Conservation (phyloP, 352 stramenopile genomes). For the Globisporangium irregulare region DNA sequence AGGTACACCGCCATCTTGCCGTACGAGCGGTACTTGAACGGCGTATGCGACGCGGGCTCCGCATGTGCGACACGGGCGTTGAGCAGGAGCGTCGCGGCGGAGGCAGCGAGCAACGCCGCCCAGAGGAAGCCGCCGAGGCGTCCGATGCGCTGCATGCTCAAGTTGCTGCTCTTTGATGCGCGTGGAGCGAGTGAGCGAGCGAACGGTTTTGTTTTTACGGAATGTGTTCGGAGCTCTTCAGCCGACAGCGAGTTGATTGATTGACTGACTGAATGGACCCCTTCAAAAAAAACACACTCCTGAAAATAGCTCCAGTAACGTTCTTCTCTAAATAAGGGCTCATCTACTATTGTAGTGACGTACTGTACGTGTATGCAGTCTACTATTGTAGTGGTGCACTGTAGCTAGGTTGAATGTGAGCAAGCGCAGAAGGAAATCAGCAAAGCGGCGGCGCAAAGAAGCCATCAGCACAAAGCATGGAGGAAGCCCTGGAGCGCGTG, state of each 20-base stretch:
- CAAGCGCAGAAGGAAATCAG: not conserved
- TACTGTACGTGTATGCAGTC: not conserved
- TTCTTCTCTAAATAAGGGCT: not conserved
- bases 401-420: not conserved
- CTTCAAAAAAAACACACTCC: not conserved
- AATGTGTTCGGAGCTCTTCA: not conserved
- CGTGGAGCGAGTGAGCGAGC: not conserved
- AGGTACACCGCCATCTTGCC: conserved; percentile 62
- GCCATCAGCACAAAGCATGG: not conserved
- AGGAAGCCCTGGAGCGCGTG: conserved; percentile 12
- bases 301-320: not conserved
- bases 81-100: not conserved
- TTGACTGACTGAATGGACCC: not conserved
- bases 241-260: not conserved
- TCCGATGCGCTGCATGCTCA: not conserved
- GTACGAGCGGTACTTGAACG: conserved; percentile 74
- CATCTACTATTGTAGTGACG: too few species aligned
- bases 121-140: not conserved
- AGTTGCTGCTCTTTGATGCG: not conserved
- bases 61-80: not conserved
- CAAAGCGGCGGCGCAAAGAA: not conserved
- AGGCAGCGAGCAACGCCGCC: not conserved
- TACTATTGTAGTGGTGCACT: not conserved
- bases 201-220: not conserved
- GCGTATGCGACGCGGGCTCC: conserved; percentile 2